A percentile compares a stretch with the other conserved stretches of the same genome.
These are phyloP conservation scores for Phytophthora brassicae DNA, from an alignment of 352 stramenopile species.

Conservation along the genomic window DNA sequence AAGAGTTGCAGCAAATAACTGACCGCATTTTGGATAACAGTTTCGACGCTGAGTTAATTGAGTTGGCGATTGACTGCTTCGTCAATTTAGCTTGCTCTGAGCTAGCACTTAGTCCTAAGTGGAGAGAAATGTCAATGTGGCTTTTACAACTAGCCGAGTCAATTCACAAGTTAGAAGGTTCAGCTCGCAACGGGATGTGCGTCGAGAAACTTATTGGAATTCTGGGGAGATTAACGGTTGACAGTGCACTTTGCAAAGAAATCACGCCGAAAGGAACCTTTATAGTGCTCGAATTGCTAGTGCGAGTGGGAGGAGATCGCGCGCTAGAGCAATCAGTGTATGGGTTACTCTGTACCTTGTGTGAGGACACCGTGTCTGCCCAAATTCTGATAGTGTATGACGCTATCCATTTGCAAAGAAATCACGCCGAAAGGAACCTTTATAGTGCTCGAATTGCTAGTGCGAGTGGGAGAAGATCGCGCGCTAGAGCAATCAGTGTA, in stretches of 20 bases:
- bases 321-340: constrained; percentile 37
- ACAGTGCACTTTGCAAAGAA: constrained; percentile 17
- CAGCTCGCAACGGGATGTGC: constrained; percentile 15
- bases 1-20: constrained; percentile 35
- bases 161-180: constrained; percentile 23
- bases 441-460: constrained; percentile 34
- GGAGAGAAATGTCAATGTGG: constrained; percentile 37
- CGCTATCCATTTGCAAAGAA: constrained; percentile 28
- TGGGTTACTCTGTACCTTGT: constrained; percentile 35
- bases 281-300: constrained; percentile 34
- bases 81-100: constrained; percentile 49
- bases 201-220: constrained; percentile 55
- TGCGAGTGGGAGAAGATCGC: constrained; percentile 11
- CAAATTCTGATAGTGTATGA: constrained; percentile 44
- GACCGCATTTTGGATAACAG: constrained; percentile 25
- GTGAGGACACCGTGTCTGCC: constrained; percentile 29
- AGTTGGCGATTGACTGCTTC: constrained; percentile 46
- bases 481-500: constrained; percentile 37
- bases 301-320: constrained; percentile 11
- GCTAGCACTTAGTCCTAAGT: constrained; percentile 23
- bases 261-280: constrained; percentile 32
- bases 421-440: constrained; percentile 32
- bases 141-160: constrained; percentile 31
- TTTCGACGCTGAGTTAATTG: constrained; percentile 27
- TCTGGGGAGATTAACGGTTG: constrained; percentile 34